Evolutionary conservation across 1,139 yeast genomes (phyloP), one percentile per base, ranked within the genome.

Genomic region (Candida tropicalis): DNA sequence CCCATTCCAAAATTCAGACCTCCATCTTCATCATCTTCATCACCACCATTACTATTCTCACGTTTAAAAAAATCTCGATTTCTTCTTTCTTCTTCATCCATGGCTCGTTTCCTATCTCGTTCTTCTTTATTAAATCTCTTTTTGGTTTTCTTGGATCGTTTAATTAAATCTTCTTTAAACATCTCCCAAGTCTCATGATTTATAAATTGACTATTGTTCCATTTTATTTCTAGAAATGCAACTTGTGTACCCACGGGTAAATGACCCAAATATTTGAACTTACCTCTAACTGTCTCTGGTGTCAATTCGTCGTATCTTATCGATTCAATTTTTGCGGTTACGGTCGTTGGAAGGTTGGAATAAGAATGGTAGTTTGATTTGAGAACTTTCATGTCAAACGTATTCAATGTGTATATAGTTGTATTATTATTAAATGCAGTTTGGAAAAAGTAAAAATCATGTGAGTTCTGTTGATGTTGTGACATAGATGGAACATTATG

Each of bases 211-310:
- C 65, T 68, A 27, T 70, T 65, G 26, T 57, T 50, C 98, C 99
- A 93, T 57, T 88, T 83, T 46, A 97, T 79, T 56, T 93, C 98
- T 45, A 95, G 57, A 51, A 89, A 84, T 11, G 93, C 96, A 37
- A 93, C 65, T 35, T 87, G 86, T 0, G 96, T 83, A 1, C 97
- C 97, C 25, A 80, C 60, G 0, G 99, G 98, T 28, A 90, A 64
- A 62, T 91, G 95, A 1, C 87, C 75, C 45, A 93, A 66, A 58
- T 87, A 90, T 59, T 89, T 91, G 60, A 77, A 77, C 52, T 82
- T 80, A 44, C 80, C 77, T 6, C 83, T 64, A 11, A 87, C 60
- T 48, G 69, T 47, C 65, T 81, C 65, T 55, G 79, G 43, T 68
- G 81, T 42, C 39, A 81, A 71, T 23, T 85, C 91, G 47, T 79